These are phyloP conservation scores for Tolypocladium endophyticum DNA, from an alignment of 2,329 filamentous ascomycete species.

Conservation along the genomic window DNA sequence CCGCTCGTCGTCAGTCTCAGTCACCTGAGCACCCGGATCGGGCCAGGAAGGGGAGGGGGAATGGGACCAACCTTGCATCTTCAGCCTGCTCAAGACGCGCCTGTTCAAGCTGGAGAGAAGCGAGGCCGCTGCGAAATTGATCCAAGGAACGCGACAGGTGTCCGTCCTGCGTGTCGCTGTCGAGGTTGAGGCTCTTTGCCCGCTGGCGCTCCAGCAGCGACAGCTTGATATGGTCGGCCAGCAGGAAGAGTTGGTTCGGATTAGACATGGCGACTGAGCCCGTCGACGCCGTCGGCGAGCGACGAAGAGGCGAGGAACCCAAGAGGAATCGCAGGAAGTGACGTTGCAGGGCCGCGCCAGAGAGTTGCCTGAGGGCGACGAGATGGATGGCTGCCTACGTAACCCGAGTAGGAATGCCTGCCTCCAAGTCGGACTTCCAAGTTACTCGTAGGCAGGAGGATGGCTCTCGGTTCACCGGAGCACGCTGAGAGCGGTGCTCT, in stretches of 20 bases:
- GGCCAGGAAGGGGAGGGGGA: neutral
- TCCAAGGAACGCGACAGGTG: slow-evolving; percentile 84
- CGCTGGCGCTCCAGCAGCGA: slow-evolving; percentile 87
- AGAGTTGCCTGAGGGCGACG: neutral
- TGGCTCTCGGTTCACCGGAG: no score
- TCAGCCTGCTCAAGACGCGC: slow-evolving; percentile 52
- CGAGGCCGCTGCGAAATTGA: slow-evolving; percentile 72
- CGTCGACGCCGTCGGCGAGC: neutral
- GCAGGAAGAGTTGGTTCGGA: slow-evolving; percentile 72
- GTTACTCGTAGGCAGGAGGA: neutral
- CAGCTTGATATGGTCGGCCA: slow-evolving; percentile 94
- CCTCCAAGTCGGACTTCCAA: neutral
- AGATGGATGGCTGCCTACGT: neutral
- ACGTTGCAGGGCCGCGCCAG: neutral
- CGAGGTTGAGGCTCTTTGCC: slow-evolving; percentile 68
- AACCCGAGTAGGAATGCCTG: neutral
- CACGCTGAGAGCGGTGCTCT: no score
- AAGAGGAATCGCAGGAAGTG: neutral
- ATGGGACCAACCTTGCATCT: slow-evolving; percentile 44
- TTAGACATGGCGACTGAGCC: slow-evolving; percentile 26
- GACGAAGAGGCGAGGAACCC: neutral
- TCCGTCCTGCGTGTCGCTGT: slow-evolving; percentile 72
- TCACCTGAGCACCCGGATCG: neutral
- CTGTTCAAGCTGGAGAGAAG: slow-evolving; percentile 54
- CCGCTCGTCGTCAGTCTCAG: neutral